These are phyloP conservation scores for Candida takata DNA, from an alignment of 805 yeast species.

Conservation along the genomic window DNA sequence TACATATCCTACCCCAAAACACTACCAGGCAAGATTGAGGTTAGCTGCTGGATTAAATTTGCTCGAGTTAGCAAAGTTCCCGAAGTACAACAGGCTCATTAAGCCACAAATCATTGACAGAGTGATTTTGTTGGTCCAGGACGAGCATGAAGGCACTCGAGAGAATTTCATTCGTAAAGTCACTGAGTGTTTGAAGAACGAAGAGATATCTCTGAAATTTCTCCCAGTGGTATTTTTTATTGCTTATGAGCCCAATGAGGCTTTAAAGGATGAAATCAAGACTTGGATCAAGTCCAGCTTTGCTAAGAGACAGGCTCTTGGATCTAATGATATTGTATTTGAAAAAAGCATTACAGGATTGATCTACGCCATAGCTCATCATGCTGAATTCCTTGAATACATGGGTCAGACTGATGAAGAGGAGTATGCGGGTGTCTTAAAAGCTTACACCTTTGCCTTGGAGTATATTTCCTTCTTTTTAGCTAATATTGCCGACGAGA, in stretches of 20 bases:
- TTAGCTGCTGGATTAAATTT: conserved; percentile 60
- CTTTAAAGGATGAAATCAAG: conserved; percentile 41
- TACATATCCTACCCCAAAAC: conserved; percentile 54
- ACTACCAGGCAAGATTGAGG: conserved; percentile 54
- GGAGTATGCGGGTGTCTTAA: conserved; percentile 21
- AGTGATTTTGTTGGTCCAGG: conserved; percentile 57
- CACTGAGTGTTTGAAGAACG: conserved; percentile 43
- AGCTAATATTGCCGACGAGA: conserved; percentile 51
- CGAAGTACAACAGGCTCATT: conserved; percentile 45
- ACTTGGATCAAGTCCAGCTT: conserved; percentile 70
- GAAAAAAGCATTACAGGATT: conserved; percentile 65
- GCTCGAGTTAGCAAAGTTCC: conserved; percentile 54
- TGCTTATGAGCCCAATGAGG: conserved; percentile 65
- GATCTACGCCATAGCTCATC: conserved; percentile 67
- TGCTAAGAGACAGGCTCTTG: conserved; percentile 24
- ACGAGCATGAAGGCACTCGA: conserved; percentile 55
- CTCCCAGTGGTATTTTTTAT: conserved; percentile 61
- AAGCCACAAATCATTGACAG: conserved; percentile 44
- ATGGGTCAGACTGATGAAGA: conserved; percentile 25
- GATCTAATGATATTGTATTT: conserved; percentile 39
- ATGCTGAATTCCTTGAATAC: conserved; percentile 50
- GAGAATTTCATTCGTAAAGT: conserved; percentile 40
- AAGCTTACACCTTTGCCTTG: conserved; percentile 46
- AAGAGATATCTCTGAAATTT: conserved; percentile 55
- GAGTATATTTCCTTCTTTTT: conserved; percentile 57